phyloP scores from a whole-genome alignment of 2,329 filamentous ascomycete species.

The Penicillium nordicum region DNA sequence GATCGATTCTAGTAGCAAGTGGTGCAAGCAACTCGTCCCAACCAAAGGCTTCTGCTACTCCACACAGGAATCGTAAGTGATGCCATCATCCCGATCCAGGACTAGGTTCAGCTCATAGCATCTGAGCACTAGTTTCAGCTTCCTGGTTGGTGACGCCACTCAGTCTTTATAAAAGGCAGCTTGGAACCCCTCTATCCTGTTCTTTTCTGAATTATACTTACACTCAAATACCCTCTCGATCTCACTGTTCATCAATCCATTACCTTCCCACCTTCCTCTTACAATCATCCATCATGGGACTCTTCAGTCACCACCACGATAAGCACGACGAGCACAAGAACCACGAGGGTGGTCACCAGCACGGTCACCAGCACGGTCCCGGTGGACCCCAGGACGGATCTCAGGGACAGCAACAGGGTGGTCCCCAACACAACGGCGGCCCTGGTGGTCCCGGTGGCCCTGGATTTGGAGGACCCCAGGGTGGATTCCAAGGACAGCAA shows the following conservation, averaged over 20 bases:
- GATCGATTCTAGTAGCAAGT: not conserved
- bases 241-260: not conserved
- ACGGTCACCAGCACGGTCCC: not conserved
- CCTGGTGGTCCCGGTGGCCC: not conserved
- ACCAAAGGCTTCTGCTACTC: not conserved
- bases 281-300: not conserved
- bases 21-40: not conserved
- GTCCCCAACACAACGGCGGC: not conserved
- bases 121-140: not conserved
- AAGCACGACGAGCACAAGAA: not conserved
- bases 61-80: slow-evolving; percentile 2
- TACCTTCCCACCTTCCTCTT: not conserved
- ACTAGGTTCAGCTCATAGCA: not conserved
- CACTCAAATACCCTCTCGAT: not conserved
- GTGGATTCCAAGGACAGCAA: not conserved
- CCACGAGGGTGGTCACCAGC: not conserved
- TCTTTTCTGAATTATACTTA: not conserved
- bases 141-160: not conserved
- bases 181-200: not conserved
- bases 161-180: not conserved
- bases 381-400: not conserved
- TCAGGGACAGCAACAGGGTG: not conserved
- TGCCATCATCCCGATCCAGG: not conserved
- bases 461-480: not conserved
- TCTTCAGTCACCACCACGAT: slow-evolving; percentile 2